These are phyloP conservation scores for Colletotrichum euphorbiae DNA, from an alignment of 2,329 filamentous ascomycete species.

Conservation along the genomic window DNA sequence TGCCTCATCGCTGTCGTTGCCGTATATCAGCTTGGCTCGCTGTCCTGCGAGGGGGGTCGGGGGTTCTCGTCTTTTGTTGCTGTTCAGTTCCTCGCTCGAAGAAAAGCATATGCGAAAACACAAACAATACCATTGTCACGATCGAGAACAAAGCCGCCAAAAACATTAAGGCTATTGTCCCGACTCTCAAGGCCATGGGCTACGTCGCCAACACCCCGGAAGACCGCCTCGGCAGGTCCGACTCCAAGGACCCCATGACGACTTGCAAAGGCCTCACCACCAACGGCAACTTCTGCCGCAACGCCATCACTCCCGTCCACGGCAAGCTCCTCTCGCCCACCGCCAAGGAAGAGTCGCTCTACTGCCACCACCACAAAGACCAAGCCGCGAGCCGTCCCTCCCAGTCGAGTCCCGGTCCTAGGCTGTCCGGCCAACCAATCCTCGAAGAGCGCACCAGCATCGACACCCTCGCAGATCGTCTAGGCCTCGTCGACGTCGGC, in stretches of 20 bases:
- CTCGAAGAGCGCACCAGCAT: constrained; percentile 79
- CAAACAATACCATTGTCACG: neutral
- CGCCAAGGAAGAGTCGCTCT: constrained; percentile 68
- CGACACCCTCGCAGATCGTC: constrained; percentile 84
- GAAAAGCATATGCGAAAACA: neutral
- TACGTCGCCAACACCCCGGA: constrained; percentile 82
- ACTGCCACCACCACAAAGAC: constrained; percentile 96
- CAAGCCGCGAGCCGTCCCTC: constrained; percentile 75
- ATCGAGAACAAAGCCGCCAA: neutral
- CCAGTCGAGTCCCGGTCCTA: constrained; percentile 58
- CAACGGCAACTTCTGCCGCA: constrained; percentile 84
- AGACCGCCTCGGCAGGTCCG: constrained; percentile 79
- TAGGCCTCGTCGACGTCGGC: constrained; percentile 77
- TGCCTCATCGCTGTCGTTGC: constrained; percentile 12
- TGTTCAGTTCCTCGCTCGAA: neutral
- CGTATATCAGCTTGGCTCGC: neutral
- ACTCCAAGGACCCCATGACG: constrained; percentile 84
- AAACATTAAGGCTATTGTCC: neutral
- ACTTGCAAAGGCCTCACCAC: constrained; percentile 92
- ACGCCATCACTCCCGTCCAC: constrained; percentile 65
- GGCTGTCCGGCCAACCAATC: constrained; percentile 60
- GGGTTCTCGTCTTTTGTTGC: neutral
- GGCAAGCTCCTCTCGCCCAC: constrained; percentile 44
- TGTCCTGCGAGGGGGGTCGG: neutral
- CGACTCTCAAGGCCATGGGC: constrained; percentile 63